These are phyloP conservation scores for Bremia lactucae DNA, from an alignment of 352 stramenopile species.

Conservation along the genomic window DNA sequence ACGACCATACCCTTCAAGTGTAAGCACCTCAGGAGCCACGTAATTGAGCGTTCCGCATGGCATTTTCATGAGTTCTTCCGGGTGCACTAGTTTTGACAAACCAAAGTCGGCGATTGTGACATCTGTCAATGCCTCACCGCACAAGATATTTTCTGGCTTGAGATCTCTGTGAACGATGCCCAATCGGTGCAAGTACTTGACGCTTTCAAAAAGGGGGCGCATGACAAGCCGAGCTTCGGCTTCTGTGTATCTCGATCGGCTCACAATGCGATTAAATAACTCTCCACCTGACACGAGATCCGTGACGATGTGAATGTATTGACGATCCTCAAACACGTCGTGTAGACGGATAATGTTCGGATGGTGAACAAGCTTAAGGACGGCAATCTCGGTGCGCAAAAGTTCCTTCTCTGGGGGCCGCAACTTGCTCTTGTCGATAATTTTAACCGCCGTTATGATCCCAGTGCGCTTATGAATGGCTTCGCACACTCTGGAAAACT, in stretches of 20 bases:
- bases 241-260: constrained; percentile 79
- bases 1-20: constrained; percentile 78
- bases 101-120: constrained; percentile 90
- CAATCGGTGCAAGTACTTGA: constrained; percentile 86
- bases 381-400: constrained; percentile 88
- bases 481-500: constrained; percentile 85
- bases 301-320: constrained; percentile 97
- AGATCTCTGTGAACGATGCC: constrained; percentile 87
- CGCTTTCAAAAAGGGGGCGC: constrained; percentile 78
- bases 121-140: constrained; percentile 75
- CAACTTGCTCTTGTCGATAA: constrained; percentile 89
- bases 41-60: constrained; percentile 90
- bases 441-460: constrained; percentile 84
- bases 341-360: constrained; percentile 78
- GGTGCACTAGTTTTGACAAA: constrained; percentile 87
- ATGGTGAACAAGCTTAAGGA: constrained; percentile 88
- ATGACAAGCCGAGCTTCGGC: constrained; percentile 83
- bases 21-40: constrained; percentile 88
- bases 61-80: constrained; percentile 90
- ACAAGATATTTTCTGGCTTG: constrained; percentile 86
- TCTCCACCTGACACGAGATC: constrained; percentile 94
- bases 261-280: constrained; percentile 94
- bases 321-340: constrained; percentile 88
- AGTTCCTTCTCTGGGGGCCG: constrained; percentile 82
- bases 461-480: constrained; percentile 49